Percentiles rank a stretch among this genome's conserved stretches.
These are phyloP conservation scores for Dactylellina haptotyla DNA, from an alignment of 2,329 filamentous ascomycete genomes.

Conservation along the genomic window DNA sequence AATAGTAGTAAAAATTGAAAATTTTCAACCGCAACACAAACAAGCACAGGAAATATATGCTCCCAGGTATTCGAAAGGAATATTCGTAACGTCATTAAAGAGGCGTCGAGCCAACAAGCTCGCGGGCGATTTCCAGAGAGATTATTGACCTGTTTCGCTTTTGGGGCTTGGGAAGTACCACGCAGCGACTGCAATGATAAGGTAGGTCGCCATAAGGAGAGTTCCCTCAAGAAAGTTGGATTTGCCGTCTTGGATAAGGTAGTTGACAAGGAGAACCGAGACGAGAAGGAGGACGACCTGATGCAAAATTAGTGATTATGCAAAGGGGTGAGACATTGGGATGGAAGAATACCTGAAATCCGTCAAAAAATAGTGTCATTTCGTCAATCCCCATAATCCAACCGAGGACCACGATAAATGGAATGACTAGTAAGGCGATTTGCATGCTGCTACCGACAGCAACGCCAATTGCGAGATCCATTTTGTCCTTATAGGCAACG, in stretches of 20 bases:
- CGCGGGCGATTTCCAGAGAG: neutral
- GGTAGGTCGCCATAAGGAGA: conserved; percentile 78
- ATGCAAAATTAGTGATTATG: conserved; percentile 75
- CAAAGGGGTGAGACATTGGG: conserved; percentile 61
- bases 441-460: conserved; percentile 68
- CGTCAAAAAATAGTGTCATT: conserved; percentile 81
- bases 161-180: conserved; percentile 63
- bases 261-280: conserved; percentile 84
- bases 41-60: conserved; percentile 1
- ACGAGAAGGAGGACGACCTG: conserved; percentile 87
- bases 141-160: neutral
- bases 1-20: too few species aligned
- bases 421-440: conserved; percentile 70
- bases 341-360: conserved; percentile 78
- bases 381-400: conserved; percentile 65
- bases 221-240: conserved; percentile 85
- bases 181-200: conserved; percentile 78
- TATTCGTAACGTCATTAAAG: neutral
- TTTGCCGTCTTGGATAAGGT: conserved; percentile 82
- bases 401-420: conserved; percentile 68
- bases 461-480: conserved; percentile 69
- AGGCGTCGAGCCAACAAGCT: neutral
- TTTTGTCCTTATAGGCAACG: conserved; percentile 69
- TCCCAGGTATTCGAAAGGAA: neutral
- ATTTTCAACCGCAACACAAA: neutral